Evolutionary conservation across 2,329 filamentous ascomycete genomes (phyloP).

Genomic region (Cordyceps farinosa): DNA sequence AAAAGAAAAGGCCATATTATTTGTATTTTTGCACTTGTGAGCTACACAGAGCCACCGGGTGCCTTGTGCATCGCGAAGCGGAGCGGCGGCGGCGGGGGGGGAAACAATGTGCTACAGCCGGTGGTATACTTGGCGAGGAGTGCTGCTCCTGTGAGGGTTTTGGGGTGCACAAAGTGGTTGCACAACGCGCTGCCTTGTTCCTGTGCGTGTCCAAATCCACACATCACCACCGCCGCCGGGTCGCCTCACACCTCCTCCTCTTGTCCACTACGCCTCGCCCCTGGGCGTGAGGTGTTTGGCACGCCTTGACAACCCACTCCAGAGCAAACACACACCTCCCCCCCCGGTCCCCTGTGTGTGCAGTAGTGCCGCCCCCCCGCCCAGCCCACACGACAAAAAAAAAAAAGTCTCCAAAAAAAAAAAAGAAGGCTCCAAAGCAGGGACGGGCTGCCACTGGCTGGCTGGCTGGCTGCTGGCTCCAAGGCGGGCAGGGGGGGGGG

Average conservation of each 20-base stretch:
- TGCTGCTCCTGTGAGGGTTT: background rate
- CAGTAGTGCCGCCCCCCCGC: slow-evolving; percentile 3
- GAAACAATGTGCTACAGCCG: background rate
- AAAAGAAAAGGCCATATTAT: background rate
- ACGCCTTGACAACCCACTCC: background rate
- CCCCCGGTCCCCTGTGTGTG: background rate
- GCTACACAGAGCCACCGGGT: slow-evolving; percentile 1
- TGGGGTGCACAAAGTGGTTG: background rate
- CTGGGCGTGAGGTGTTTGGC: background rate
- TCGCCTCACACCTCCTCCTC: background rate
- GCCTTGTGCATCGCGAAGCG: background rate
- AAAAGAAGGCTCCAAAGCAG: slow-evolving; percentile 4
- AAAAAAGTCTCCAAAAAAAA: slow-evolving; percentile 11
- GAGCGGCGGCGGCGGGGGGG: background rate
- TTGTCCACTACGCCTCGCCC: background rate
- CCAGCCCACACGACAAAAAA: slow-evolving; percentile 3
- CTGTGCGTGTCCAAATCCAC: background rate
- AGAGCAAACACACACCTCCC: background rate
- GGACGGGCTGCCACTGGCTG: slow-evolving; percentile 4
- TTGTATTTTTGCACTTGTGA: background rate
- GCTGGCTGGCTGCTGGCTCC: background rate
- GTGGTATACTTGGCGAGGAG: too few species aligned
- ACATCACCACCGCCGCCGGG: background rate
- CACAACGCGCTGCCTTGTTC: background rate
- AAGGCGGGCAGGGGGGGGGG: background rate